A percentile compares a stretch with the other conserved stretches of the same genome.
Conservation (phyloP, 2,329 filamentous ascomycete species). For the Mollisia scopiformis region DNA sequence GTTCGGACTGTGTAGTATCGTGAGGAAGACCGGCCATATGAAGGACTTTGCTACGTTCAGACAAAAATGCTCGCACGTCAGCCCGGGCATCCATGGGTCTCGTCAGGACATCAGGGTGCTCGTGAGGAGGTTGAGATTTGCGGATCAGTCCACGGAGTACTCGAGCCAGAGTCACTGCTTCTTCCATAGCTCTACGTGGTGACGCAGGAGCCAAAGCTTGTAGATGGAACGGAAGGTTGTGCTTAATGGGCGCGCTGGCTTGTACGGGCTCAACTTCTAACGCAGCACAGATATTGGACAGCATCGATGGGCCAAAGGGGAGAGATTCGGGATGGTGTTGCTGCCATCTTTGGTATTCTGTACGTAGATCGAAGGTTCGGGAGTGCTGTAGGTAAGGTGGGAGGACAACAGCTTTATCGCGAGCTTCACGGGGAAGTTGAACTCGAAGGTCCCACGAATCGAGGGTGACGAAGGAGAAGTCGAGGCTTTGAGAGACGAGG, state of each 20-base stretch:
- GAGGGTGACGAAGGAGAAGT: slow-evolving; percentile 97
- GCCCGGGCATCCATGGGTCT: slow-evolving; percentile 96
- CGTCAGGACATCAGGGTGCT: slow-evolving; percentile 92
- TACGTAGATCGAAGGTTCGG: slow-evolving; percentile 92
- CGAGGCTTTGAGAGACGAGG: slow-evolving; percentile 85
- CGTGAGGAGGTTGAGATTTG: slow-evolving; percentile 92
- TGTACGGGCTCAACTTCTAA: slow-evolving; percentile 98
- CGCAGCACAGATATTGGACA: slow-evolving; percentile 97
- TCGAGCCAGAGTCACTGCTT: slow-evolving; percentile 90
- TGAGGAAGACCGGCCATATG: slow-evolving; percentile 98
- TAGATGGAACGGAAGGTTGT: slow-evolving; percentile 96
- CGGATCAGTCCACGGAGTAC: slow-evolving; percentile 91
- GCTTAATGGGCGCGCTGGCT: slow-evolving; percentile 96
- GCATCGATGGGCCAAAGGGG: slow-evolving; percentile 91
- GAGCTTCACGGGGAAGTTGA: slow-evolving; percentile 94
- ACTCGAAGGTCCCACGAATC: slow-evolving; percentile 98
- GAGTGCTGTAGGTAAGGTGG: slow-evolving; percentile 98
- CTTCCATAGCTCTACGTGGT: slow-evolving; percentile 94
- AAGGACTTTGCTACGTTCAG: slow-evolving; percentile 95
- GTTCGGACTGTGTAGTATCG: slow-evolving; percentile 96
- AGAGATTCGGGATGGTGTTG: slow-evolving; percentile 97
- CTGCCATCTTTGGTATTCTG: slow-evolving; percentile 98
- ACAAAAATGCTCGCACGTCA: slow-evolving; percentile 93
- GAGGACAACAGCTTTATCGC: slow-evolving; percentile 96
- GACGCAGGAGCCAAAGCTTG: slow-evolving; percentile 95